These are phyloP conservation scores for Claviceps monticola DNA, from an alignment of 2,329 filamentous ascomycete species.

Conservation along the genomic window DNA sequence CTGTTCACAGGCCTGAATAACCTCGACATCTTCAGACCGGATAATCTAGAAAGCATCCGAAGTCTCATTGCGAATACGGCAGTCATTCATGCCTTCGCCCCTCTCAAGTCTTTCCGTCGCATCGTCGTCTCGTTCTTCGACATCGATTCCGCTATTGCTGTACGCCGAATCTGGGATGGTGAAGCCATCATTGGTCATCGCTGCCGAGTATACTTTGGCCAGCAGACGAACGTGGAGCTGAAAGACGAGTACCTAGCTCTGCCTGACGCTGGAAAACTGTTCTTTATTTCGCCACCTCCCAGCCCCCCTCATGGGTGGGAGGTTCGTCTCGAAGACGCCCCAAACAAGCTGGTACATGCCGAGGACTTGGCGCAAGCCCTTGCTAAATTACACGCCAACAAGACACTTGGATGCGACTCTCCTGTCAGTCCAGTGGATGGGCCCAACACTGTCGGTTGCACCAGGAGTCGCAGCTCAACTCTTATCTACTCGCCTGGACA, in stretches of 20 bases:
- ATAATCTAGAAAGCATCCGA: constrained; percentile 61
- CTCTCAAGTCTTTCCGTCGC: constrained; percentile 69
- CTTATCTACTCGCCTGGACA: constrained; percentile 51
- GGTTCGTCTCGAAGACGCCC: constrained; percentile 52
- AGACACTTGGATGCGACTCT: constrained; percentile 12
- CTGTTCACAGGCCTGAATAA: constrained; percentile 71
- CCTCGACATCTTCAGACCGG: constrained; percentile 56
- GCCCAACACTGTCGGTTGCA: constrained; percentile 13
- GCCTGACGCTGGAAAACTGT: constrained; percentile 55
- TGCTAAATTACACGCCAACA: constrained; percentile 42
- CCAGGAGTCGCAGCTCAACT: constrained; percentile 48
- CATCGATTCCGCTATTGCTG: constrained; percentile 52
- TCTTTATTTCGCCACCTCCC: constrained; percentile 59
- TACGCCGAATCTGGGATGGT: constrained; percentile 61
- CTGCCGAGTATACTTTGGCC: constrained; percentile 56
- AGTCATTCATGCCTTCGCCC: constrained; percentile 62
- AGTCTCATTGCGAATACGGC: constrained; percentile 57
- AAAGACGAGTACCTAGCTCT: constrained; percentile 47
- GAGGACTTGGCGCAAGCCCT: constrained; percentile 55
- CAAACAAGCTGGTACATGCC: constrained; percentile 56
- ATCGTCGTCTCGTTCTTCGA: constrained; percentile 70
- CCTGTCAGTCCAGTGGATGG: constrained; percentile 19
- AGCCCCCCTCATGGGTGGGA: constrained; percentile 57
- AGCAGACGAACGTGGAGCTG: constrained; percentile 41
- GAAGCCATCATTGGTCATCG: constrained; percentile 58